phyloP scores from a whole-genome alignment of 2,329 filamentous ascomycete species.

The Lizonia empirigonia region DNA sequence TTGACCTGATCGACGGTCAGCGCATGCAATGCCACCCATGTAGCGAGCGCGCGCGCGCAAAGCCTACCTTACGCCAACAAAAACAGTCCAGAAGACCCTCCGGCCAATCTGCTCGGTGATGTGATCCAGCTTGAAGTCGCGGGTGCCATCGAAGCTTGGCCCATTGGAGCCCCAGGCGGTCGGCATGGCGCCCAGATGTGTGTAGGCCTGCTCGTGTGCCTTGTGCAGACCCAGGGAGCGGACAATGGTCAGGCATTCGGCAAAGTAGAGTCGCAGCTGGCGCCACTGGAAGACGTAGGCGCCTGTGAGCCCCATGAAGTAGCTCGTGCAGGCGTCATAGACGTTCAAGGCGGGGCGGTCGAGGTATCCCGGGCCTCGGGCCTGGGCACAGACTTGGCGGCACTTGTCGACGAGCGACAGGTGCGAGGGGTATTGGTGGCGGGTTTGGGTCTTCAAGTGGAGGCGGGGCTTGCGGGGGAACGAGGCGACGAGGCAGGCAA shows the following conservation, averaged over 20 bases:
- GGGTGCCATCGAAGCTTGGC: conserved; percentile 43
- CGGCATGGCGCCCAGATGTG: conserved; percentile 45
- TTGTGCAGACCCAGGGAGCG: conserved; percentile 70
- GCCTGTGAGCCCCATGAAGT: conserved; percentile 71
- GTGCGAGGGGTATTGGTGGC: conserved; percentile 70
- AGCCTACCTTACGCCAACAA: conserved; percentile 70
- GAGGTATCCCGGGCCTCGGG: conserved; percentile 65
- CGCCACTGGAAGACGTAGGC: conserved; percentile 72
- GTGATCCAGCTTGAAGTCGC: conserved; percentile 48
- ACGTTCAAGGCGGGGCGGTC: conserved; percentile 61
- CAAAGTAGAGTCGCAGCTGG: conserved; percentile 71
- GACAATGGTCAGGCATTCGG: conserved; percentile 72
- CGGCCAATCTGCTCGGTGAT: conserved; percentile 61
- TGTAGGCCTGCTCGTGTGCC: conserved; percentile 53
- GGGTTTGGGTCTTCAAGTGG: conserved; percentile 70
- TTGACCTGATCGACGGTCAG: conserved; percentile 60
- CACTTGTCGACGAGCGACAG: conserved; percentile 73
- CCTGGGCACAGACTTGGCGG: conserved; percentile 69
- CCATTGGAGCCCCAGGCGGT: conserved; percentile 44
- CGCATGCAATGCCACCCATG: conserved; percentile 63
- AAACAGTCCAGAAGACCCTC: conserved; percentile 79
- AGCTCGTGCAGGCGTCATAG: conserved; percentile 73
- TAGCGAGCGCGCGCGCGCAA: too few relatives aligned
- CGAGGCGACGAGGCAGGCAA: conserved; percentile 73
- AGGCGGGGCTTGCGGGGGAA: conserved; percentile 74